These are phyloP conservation scores for Scutellaria barbata DNA, from an alignment of 257 asterid species.

Conservation along the genomic window DNA sequence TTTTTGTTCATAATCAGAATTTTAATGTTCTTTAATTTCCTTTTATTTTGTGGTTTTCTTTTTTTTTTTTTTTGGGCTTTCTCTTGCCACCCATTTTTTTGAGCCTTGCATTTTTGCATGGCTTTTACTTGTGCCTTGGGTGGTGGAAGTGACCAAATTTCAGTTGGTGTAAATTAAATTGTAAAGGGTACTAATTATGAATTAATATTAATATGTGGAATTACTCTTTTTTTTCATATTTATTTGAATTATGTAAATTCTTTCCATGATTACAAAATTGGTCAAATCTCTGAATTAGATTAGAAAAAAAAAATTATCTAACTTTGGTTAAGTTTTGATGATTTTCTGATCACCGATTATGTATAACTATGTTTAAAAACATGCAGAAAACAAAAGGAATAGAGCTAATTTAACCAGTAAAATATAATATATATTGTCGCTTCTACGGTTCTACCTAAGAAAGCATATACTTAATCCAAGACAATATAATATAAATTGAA, in stretches of 20 bases:
- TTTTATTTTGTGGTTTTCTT: background rate
- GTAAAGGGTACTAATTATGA: background rate
- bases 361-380: too few species aligned
- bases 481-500: too few species aligned
- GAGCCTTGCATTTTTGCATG: conserved; percentile 49
- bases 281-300: background rate
- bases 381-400: too few species aligned
- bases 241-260: background rate
- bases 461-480: too few species aligned
- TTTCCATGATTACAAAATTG: background rate
- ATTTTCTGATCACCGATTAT: too few species aligned
- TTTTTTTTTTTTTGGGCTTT: background rate
- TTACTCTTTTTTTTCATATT: background rate
- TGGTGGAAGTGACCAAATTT: conserved; percentile 34
- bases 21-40: background rate
- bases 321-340: too few species aligned
- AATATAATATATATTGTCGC: too few species aligned
- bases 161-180: conserved; percentile 9
- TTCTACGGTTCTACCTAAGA: too few species aligned
- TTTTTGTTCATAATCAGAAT: background rate
- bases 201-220: background rate
- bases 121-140: conserved; percentile 38
- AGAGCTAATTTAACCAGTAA: too few species aligned
- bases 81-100: conserved; percentile 40
- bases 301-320: background rate